phyloP scores from a whole-genome alignment of 176 grass and related monocot genomes.

The Cenchrus americanus region DNA sequence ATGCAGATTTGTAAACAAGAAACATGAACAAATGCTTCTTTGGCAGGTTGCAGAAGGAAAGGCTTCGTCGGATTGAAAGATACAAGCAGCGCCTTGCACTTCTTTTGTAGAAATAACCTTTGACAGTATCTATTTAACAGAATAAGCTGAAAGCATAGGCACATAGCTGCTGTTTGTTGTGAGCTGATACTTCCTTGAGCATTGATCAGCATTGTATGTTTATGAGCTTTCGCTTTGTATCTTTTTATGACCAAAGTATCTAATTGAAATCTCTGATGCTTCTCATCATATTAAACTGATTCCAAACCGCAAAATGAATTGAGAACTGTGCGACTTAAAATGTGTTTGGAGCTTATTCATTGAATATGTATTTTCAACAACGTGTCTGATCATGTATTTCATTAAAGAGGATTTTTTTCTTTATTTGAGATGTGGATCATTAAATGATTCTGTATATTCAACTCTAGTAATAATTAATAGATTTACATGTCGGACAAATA shows the following conservation, averaged over 20 bases:
- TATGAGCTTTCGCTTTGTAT: not conserved
- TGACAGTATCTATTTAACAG: not conserved
- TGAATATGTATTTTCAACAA: no score
- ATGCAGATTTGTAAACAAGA: not conserved
- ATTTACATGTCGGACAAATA: constrained; percentile 15
- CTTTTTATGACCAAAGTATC: no score
- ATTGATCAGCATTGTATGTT: not conserved
- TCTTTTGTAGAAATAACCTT: constrained; percentile 46
- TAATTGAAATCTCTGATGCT: no score
- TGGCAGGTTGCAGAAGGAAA: constrained; percentile 60
- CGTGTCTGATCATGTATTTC: no score
- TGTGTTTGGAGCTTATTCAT: no score
- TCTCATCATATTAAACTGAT: no score
- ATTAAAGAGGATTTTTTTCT: not conserved
- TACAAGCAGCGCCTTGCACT: constrained; percentile 82
- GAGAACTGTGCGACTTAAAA: no score
- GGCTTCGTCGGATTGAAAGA: constrained; percentile 72
- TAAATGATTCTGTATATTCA: not conserved
- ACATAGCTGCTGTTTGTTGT: constrained; percentile 3
- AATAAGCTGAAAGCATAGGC: constrained; percentile 28
- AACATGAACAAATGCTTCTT: constrained; percentile 27
- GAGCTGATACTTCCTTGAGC: not conserved
- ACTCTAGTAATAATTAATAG: not conserved
- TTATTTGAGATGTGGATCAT: not conserved
- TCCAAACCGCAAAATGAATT: no score